A percentile compares a stretch with the other conserved stretches of the same genome.
Conservation (phyloP, 768 basidiomycete genomes). For the Phaeolepiota aurea region DNA sequence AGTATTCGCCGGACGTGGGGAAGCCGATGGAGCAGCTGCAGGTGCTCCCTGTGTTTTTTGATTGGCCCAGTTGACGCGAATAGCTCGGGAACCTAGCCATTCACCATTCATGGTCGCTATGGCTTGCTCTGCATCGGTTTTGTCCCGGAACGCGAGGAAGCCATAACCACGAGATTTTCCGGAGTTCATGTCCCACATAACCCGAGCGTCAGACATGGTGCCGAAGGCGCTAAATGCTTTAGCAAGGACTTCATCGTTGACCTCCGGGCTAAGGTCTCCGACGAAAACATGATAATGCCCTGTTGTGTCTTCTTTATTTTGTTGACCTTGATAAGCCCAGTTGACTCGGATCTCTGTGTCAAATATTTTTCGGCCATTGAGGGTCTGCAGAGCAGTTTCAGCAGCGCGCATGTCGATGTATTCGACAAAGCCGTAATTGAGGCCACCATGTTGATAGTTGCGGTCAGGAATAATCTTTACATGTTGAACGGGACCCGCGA, state of each 20-base stretch:
- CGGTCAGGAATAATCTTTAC: slow-evolving; percentile 99
- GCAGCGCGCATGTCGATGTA: slow-evolving; percentile 98
- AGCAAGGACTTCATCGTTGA: slow-evolving; percentile 92
- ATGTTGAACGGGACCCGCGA: slow-evolving; percentile 94
- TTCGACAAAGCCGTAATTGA: slow-evolving; percentile 99
- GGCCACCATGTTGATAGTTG: slow-evolving; percentile 97
- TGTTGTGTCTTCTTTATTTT: slow-evolving; percentile 98
- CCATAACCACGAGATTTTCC: slow-evolving; percentile 98
- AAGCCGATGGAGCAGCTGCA: slow-evolving; percentile 25
- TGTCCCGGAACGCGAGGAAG: slow-evolving; percentile 97
- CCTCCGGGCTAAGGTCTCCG: slow-evolving; percentile 98
- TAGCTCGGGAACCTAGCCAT: slow-evolving; percentile 96
- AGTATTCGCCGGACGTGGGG: slow-evolving; percentile 22
- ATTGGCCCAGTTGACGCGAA: slow-evolving; percentile 99
- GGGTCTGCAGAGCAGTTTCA: slow-evolving; percentile 96
- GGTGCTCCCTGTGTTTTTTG: slow-evolving; percentile 88
- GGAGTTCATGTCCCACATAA: slow-evolving; percentile 99
- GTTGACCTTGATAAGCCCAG: slow-evolving; percentile 98
- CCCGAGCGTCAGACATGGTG: slow-evolving; percentile 91
- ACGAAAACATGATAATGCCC: slow-evolving; percentile 98
- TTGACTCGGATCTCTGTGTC: slow-evolving; percentile 99
- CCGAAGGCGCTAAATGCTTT: slow-evolving; percentile 98
- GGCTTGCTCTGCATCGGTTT: slow-evolving; percentile 98
- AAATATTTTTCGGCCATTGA: slow-evolving; percentile 99
- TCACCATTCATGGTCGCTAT: slow-evolving; percentile 99